phyloP scores from a whole-genome alignment of 805 yeast genomes.

The Candida taoyuanica region DNA sequence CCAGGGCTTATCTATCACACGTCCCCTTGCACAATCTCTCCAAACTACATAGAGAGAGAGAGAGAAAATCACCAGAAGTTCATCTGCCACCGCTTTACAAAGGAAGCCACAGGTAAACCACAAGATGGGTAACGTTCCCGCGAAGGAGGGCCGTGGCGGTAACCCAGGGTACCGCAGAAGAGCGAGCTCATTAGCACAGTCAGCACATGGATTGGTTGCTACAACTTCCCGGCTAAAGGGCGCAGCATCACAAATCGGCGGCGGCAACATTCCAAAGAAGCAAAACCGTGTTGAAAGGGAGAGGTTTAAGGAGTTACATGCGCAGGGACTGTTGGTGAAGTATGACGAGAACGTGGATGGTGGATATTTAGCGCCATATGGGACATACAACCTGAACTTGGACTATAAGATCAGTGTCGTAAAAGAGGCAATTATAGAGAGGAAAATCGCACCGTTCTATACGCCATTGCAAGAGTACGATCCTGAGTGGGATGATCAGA shows the following conservation, averaged over 20 bases:
- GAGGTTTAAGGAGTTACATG: conserved; percentile 47
- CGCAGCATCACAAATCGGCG: neutral
- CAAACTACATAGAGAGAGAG: too few species aligned
- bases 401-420: conserved; percentile 76
- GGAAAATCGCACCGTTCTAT: conserved; percentile 84
- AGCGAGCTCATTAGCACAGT: conserved; percentile 8
- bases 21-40: too few species aligned
- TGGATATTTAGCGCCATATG: conserved; percentile 88
- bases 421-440: conserved; percentile 58
- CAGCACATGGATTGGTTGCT: conserved; percentile 7
- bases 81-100: too few species aligned
- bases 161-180: conserved; percentile 10
- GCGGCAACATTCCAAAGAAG: conserved; percentile 24
- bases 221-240: conserved; percentile 1
- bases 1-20: too few species aligned
- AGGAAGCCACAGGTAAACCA: too few species aligned
- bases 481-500: conserved; percentile 64
- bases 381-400: conserved; percentile 68
- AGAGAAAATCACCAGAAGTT: too few species aligned
- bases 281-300: conserved; percentile 53
- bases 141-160: conserved; percentile 34
- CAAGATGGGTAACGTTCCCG: conserved; percentile 45
- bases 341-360: conserved; percentile 82
- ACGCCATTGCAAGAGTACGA: conserved; percentile 83
- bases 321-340: conserved; percentile 52